These are phyloP conservation scores for Lepiota subincarnata DNA, from an alignment of 768 basidiomycete genomes.

Conservation along the genomic window DNA sequence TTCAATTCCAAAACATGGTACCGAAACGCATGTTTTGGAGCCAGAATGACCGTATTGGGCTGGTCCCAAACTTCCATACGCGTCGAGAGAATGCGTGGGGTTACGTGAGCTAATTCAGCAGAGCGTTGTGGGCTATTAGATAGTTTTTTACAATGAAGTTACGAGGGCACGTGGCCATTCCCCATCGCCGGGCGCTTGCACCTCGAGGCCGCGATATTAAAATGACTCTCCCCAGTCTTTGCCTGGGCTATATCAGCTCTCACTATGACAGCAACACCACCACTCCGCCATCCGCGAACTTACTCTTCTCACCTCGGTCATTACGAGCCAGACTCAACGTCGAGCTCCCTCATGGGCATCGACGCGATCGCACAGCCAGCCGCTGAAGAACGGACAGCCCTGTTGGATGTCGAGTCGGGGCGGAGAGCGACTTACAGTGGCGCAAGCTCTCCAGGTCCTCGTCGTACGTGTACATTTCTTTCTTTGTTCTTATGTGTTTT, in stretches of 20 bases:
- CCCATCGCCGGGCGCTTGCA: no score
- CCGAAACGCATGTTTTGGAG: no score
- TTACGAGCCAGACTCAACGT: conserved; percentile 22
- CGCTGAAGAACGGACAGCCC: conserved; percentile 28
- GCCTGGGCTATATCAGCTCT: neutral
- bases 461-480: conserved; percentile 19
- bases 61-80: no score
- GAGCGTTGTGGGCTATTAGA: no score
- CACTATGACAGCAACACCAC: conserved; percentile 3
- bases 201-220: no score
- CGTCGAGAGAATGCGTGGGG: no score
- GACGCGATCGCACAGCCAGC: conserved; percentile 23
- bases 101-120: no score
- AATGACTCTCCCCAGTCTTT: no score
- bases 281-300: neutral
- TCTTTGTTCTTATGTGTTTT: neutral
- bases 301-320: conserved; percentile 3
- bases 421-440: conserved; percentile 23
- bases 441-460: conserved; percentile 17
- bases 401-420: conserved; percentile 27
- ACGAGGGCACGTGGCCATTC: no score
- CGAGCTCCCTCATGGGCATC: conserved; percentile 33
- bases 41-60: no score
- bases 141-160: no score
- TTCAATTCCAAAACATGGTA: neutral